Conservation (phyloP, 331 rosid genomes). For the Ulmus americana region DNA sequence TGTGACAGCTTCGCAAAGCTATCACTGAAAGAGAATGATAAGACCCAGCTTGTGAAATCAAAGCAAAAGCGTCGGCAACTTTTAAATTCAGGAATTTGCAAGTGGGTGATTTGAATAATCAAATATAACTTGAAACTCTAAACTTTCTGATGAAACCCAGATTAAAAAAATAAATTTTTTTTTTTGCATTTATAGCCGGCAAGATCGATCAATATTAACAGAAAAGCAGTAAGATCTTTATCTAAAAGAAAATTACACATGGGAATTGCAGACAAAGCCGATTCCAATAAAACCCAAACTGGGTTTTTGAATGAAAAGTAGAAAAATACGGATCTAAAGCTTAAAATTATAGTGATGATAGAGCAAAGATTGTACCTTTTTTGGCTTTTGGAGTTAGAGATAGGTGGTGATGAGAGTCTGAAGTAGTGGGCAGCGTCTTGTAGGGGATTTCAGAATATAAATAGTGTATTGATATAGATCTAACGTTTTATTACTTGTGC, state of each 20-base stretch:
- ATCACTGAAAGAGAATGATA: conserved; percentile 15
- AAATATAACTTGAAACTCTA: background rate
- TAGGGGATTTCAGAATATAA: background rate
- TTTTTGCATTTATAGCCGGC: background rate
- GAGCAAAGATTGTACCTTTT: conserved; percentile 17
- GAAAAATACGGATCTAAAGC: background rate
- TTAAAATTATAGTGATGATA: background rate
- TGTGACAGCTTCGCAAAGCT: conserved; percentile 14
- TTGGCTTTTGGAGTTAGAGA: conserved; percentile 4
- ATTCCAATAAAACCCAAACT: background rate
- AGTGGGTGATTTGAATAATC: background rate
- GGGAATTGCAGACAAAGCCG: background rate
- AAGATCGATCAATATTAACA: conserved; percentile 1
- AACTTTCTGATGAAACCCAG: conserved; percentile 1
- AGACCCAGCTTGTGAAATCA: conserved; percentile 28
- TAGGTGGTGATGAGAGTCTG: background rate
- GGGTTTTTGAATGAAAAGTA: background rate
- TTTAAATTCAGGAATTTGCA: background rate
- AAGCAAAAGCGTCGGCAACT: conserved; percentile 18
- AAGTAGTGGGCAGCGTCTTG: background rate
- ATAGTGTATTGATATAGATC: background rate
- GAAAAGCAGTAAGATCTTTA: conserved; percentile 16
- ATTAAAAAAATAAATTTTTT: background rate
- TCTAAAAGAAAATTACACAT: background rate
- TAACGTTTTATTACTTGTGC: background rate